phyloP scores from a whole-genome alignment of 1,139 yeast species.

The Yamadazyma oceani region DNA sequence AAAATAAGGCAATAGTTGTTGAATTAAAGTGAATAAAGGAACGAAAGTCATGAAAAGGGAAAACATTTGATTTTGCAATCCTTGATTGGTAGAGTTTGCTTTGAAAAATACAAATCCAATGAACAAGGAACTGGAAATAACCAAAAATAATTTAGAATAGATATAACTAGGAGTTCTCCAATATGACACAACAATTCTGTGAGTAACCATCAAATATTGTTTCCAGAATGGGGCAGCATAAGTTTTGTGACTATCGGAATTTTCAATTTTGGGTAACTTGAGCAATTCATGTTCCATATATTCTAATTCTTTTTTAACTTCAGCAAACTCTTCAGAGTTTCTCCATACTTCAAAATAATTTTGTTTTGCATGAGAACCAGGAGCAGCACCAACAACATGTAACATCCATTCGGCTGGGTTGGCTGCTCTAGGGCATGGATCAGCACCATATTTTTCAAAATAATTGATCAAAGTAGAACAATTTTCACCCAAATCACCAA shows the following conservation, averaged over 20 bases:
- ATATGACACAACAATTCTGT: constrained; percentile 33
- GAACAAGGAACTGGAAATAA: constrained; percentile 40
- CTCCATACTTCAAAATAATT: constrained; percentile 36
- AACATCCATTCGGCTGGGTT: constrained; percentile 61
- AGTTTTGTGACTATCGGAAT: constrained; percentile 21
- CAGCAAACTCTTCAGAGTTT: constrained; percentile 27
- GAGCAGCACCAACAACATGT: constrained; percentile 49
- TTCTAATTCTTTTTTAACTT: constrained; percentile 24
- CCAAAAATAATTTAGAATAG: constrained; percentile 40
- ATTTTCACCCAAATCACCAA: constrained; percentile 62
- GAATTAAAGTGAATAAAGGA: constrained; percentile 60
- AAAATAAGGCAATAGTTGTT: constrained; percentile 74
- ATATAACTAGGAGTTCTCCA: constrained; percentile 47
- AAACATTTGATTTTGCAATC: constrained; percentile 65
- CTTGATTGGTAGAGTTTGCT: constrained; percentile 59
- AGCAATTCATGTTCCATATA: constrained; percentile 29
- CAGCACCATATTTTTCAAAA: constrained; percentile 56
- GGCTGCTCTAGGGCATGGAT: constrained; percentile 44
- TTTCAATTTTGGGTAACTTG: constrained; percentile 24
- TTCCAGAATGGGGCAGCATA: constrained; percentile 29
- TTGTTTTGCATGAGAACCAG: constrained; percentile 36
- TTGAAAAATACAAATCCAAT: constrained; percentile 56
- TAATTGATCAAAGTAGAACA: constrained; percentile 51
- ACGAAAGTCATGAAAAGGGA: constrained; percentile 67
- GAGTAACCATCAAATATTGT: constrained; percentile 26